These are phyloP conservation scores for Aureobasidium melanogenum DNA, from an alignment of 2,329 filamentous ascomycete species.

Conservation along the genomic window DNA sequence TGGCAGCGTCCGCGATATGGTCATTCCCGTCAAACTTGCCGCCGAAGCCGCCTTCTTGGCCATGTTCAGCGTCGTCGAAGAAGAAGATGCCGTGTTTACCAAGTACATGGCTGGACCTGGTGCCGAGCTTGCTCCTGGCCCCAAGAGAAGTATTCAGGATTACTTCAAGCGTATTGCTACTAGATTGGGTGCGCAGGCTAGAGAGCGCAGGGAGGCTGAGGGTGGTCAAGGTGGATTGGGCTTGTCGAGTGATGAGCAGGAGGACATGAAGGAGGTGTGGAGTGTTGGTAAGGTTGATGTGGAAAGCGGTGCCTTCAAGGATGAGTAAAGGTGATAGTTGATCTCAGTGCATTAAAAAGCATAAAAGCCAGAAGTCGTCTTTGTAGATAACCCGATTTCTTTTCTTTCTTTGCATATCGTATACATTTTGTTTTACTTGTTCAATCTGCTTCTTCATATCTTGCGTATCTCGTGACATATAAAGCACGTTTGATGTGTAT, in stretches of 20 bases:
- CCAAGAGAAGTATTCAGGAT: constrained; percentile 85
- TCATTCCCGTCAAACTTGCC: constrained; percentile 92
- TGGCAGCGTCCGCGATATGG: constrained; percentile 75
- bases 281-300: constrained; percentile 86
- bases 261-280: constrained; percentile 95
- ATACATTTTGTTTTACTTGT: not conserved
- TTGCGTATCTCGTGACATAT: not conserved
- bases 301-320: constrained; percentile 40
- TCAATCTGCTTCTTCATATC: not conserved
- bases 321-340: not conserved
- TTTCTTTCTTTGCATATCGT: not conserved
- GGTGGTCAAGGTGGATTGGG: constrained; percentile 80
- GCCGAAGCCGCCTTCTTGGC: constrained; percentile 91
- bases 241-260: constrained; percentile 78
- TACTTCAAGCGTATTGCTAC: constrained; percentile 93
- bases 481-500: too few relatives aligned
- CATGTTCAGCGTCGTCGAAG: constrained; percentile 81
- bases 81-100: constrained; percentile 79
- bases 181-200: constrained; percentile 73
- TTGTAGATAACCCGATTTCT: not conserved
- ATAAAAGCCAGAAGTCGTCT: not conserved
- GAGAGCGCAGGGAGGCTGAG: constrained; percentile 84
- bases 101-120: constrained; percentile 69
- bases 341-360: not conserved
- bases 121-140: constrained; percentile 57